phyloP scores from a whole-genome alignment of 768 basidiomycete genomes.

The Vishniacozyma victoriae region DNA sequence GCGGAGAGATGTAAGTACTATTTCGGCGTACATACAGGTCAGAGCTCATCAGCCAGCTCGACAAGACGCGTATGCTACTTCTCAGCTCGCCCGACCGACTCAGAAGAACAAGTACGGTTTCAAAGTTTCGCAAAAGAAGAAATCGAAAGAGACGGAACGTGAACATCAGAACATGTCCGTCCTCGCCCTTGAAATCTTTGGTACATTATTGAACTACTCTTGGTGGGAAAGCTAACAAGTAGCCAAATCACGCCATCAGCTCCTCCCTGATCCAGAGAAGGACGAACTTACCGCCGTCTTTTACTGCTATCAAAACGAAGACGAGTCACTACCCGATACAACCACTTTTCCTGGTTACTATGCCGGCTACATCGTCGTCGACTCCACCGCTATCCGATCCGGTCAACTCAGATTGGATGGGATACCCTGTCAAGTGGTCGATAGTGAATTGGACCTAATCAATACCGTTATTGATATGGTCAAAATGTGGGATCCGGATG shows the following conservation, averaged over 20 bases:
- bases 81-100: constrained; percentile 67
- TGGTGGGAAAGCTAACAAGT: background rate
- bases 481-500: constrained; percentile 76
- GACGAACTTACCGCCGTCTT: constrained; percentile 67
- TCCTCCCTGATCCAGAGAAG: constrained; percentile 61
- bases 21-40: background rate
- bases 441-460: constrained; percentile 71
- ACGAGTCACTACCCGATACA: constrained; percentile 33
- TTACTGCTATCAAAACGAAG: constrained; percentile 63
- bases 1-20: constrained; percentile 10
- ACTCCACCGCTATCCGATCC: constrained; percentile 15
- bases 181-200: constrained; percentile 77
- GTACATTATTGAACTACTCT: constrained; percentile 50
- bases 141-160: constrained; percentile 51
- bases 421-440: constrained; percentile 48
- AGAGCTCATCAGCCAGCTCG: too few relatives aligned
- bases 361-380: constrained; percentile 39
- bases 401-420: constrained; percentile 49
- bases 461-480: constrained; percentile 71
- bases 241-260: constrained; percentile 60
- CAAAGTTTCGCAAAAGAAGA: constrained; percentile 55
- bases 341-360: constrained; percentile 34
- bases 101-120: constrained; percentile 66
- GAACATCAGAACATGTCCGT: constrained; percentile 70
- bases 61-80: too few relatives aligned